Percentiles rank a stretch among this genome's conserved stretches.
Evolutionary conservation across 139 green algal species (phyloP).

Genomic region (Chlamydomonas sphaeroides): DNA sequence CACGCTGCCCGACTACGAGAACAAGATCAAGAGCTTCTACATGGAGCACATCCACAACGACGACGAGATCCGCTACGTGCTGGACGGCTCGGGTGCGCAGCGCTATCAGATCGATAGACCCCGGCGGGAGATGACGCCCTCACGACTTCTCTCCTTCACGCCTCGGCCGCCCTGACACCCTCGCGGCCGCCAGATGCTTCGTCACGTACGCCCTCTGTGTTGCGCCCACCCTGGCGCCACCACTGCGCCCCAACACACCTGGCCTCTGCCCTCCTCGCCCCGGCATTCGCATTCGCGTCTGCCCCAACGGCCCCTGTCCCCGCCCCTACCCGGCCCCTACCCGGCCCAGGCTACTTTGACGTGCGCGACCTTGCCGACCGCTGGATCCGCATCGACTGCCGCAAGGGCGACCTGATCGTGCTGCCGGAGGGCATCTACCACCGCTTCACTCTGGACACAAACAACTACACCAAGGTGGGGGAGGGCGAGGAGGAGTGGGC

Average conservation of each 20-base stretch:
- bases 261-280: too few relatives aligned
- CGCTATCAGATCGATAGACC: too few relatives aligned
- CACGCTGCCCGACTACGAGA: constrained; percentile 87
- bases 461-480: constrained; percentile 88
- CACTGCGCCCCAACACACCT: too few relatives aligned
- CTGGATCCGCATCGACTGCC: constrained; percentile 90
- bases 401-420: constrained; percentile 89
- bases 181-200: too few relatives aligned
- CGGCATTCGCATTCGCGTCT: too few relatives aligned
- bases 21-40: constrained; percentile 95
- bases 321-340: neutral
- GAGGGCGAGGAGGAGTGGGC: neutral
- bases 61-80: constrained; percentile 92
- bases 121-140: too few relatives aligned
- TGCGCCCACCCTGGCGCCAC: too few relatives aligned
- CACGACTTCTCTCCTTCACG: too few relatives aligned
- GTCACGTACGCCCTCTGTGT: too few relatives aligned
- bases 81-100: constrained; percentile 43
- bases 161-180: too few relatives aligned
- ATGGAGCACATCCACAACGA: constrained; percentile 96
- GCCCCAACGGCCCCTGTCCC: neutral
- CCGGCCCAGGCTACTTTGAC: constrained; percentile 99
- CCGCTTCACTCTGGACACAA: constrained; percentile 91
- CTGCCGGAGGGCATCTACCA: constrained; percentile 98
- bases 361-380: constrained; percentile 88